Percentiles rank a stretch among this genome's conserved stretches.
Evolutionary conservation across 208 protist species (phyloP).

Genomic region (Trypanosoma caninum): DNA sequence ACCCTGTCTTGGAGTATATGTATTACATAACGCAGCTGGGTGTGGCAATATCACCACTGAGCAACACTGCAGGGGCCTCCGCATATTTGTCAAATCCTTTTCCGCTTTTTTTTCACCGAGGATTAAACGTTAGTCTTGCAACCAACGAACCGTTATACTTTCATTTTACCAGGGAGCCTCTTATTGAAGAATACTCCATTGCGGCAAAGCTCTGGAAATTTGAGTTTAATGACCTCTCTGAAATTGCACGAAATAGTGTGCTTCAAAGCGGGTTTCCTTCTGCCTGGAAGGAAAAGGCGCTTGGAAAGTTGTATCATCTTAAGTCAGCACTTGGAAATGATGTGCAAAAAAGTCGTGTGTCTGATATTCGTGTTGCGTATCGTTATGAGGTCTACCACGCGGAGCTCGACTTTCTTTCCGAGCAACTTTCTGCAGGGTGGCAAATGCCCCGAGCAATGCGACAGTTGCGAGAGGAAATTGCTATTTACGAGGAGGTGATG

Average conservation of each 20-base stretch:
- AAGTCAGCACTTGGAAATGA: conserved; percentile 91
- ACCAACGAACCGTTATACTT: conserved; percentile 97
- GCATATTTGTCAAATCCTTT: conserved; percentile 96
- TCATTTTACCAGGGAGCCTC: conserved; percentile 94
- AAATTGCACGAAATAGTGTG: conserved; percentile 98
- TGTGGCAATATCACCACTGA: conserved; percentile 97
- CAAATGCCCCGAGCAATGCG: conserved; percentile 73
- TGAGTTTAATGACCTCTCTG: conserved; percentile 96
- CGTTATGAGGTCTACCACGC: conserved; percentile 92
- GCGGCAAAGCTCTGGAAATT: conserved; percentile 97
- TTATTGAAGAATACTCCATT: conserved; percentile 99
- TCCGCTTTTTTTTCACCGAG: conserved; percentile 93
- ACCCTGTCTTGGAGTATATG: conserved; percentile 97
- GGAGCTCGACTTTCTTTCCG: conserved; percentile 87
- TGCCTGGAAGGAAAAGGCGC: conserved; percentile 91
- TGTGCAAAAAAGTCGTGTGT: conserved; percentile 93
- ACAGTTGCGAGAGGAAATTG: conserved; percentile 64
- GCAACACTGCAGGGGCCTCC: conserved; percentile 97
- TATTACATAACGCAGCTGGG: conserved; percentile 97
- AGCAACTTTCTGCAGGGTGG: conserved; percentile 43
- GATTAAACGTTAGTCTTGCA: conserved; percentile 97
- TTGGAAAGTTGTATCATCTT: conserved; percentile 90
- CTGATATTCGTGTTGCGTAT: conserved; percentile 94
- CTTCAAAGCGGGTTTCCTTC: conserved; percentile 94
- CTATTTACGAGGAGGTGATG: conserved; percentile 49